phyloP scores from a whole-genome alignment of 106 monocot species.

The Allium fistulosum region DNA sequence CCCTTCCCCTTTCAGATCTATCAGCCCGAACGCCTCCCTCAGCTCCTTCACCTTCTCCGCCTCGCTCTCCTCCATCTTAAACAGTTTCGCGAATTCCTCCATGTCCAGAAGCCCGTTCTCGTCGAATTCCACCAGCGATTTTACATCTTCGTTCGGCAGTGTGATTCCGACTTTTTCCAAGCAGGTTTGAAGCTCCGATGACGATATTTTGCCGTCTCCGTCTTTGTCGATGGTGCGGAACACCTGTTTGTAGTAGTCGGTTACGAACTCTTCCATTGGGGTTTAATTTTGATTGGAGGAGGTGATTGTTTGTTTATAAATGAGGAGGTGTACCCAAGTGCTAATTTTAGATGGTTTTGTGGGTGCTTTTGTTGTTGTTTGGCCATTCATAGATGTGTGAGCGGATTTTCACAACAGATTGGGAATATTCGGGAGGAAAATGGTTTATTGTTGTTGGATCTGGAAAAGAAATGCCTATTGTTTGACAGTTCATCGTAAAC shows the following conservation, averaged over 20 bases:
- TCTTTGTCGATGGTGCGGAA: slow-evolving; percentile 25
- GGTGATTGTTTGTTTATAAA: no score
- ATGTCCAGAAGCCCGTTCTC: slow-evolving; percentile 46
- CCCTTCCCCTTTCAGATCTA: slow-evolving; percentile 32
- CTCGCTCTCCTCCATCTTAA: slow-evolving; percentile 21
- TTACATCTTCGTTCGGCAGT: slow-evolving; percentile 17
- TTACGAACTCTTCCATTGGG: no score
- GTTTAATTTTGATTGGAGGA: no score
- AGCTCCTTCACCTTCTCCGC: slow-evolving; percentile 22
- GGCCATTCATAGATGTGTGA: no score
- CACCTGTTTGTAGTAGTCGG: slow-evolving; percentile 13
- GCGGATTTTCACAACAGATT: no score
- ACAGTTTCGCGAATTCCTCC: slow-evolving; percentile 43
- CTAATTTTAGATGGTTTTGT: no score
- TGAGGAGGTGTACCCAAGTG: no score
- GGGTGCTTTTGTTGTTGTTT: no score
- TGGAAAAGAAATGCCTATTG: no score
- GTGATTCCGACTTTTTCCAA: slow-evolving; percentile 24
- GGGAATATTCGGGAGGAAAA: no score
- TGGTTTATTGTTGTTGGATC: no score
- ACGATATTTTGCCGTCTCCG: slow-evolving; percentile 35
- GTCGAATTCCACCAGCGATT: slow-evolving; percentile 34
- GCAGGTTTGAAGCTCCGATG: slow-evolving; percentile 14
- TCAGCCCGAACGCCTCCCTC: slow-evolving; percentile 59
- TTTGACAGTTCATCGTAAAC: no score